phyloP scores from a whole-genome alignment of 176 grass and related monocot species.

The Microstegium vimineum region DNA sequence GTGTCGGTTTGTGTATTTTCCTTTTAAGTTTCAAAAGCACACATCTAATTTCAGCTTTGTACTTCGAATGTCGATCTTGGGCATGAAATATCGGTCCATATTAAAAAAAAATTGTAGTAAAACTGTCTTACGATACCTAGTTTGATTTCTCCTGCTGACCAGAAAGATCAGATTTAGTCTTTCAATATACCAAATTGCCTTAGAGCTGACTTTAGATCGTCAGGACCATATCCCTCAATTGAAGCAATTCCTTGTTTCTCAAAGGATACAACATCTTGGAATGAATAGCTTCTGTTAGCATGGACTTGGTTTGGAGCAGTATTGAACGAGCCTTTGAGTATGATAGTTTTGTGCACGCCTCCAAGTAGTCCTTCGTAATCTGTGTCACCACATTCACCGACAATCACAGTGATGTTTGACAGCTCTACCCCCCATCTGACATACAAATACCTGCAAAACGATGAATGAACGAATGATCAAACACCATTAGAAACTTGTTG shows the following conservation, averaged over 20 bases:
- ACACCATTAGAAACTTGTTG: not conserved
- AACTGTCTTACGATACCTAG: slow-evolving; percentile 4
- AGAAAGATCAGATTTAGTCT: slow-evolving; percentile 11
- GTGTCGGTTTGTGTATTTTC: not conserved
- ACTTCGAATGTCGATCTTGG: not conserved
- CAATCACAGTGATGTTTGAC: slow-evolving; percentile 67
- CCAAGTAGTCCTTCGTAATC: slow-evolving; percentile 80
- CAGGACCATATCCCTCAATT: slow-evolving; percentile 42
- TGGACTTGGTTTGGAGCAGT: slow-evolving; percentile 49
- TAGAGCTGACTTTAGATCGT: slow-evolving; percentile 44
- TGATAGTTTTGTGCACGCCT: slow-evolving; percentile 67
- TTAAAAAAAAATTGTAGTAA: not conserved
- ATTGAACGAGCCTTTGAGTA: slow-evolving; percentile 74
- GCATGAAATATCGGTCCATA: not conserved
- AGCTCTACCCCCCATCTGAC: slow-evolving; percentile 64
- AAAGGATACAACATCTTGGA: slow-evolving; percentile 65
- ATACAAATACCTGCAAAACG: slow-evolving; percentile 66
- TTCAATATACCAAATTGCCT: slow-evolving; percentile 48
- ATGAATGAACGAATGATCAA: not conserved
- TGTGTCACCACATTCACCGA: slow-evolving; percentile 81
- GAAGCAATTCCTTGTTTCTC: slow-evolving; percentile 63
- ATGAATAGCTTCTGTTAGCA: slow-evolving; percentile 52
- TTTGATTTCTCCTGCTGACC: not conserved
- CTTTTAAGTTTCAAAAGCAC: not conserved
- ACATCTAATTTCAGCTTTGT: not conserved